Percentiles rank a stretch among this genome's conserved stretches.
These are phyloP conservation scores for Trichoderma sp. DNA, from an alignment of 2,329 filamentous ascomycete genomes.

Conservation along the genomic window DNA sequence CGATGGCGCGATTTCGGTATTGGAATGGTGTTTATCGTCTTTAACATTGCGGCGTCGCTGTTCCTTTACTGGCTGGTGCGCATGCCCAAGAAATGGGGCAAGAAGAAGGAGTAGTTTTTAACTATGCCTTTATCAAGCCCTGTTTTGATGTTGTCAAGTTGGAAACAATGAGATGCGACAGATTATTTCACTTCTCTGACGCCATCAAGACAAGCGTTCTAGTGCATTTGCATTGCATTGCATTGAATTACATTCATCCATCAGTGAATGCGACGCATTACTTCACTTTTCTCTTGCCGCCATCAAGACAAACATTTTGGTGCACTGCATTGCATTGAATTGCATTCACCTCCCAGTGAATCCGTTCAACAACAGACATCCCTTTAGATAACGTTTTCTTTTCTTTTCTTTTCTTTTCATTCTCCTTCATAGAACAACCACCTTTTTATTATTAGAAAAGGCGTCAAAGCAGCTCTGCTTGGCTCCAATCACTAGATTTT, in stretches of 20 bases:
- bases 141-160: neutral
- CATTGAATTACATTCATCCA: neutral
- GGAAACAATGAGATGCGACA: neutral
- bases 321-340: neutral
- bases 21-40: slow-evolving; percentile 3
- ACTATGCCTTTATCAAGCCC: neutral
- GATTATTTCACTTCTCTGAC: neutral
- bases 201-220: neutral
- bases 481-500: neutral
- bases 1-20: slow-evolving; percentile 15
- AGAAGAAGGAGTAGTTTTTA: slow-evolving; percentile 28
- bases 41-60: slow-evolving; percentile 7
- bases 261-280: neutral
- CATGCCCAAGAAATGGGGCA: slow-evolving; percentile 36
- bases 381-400: neutral
- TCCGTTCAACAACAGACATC: neutral
- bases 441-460: neutral
- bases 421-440: neutral
- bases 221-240: neutral
- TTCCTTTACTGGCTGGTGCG: slow-evolving; percentile 14
- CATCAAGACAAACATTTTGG: neutral
- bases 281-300: neutral
- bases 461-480: neutral
- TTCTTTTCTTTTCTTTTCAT: neutral
- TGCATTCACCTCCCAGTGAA: neutral